Evolutionary conservation across 139 green algal species (phyloP), one percentile per base, ranked within the genome.

Genomic region (Picochlorum sp.): DNA sequence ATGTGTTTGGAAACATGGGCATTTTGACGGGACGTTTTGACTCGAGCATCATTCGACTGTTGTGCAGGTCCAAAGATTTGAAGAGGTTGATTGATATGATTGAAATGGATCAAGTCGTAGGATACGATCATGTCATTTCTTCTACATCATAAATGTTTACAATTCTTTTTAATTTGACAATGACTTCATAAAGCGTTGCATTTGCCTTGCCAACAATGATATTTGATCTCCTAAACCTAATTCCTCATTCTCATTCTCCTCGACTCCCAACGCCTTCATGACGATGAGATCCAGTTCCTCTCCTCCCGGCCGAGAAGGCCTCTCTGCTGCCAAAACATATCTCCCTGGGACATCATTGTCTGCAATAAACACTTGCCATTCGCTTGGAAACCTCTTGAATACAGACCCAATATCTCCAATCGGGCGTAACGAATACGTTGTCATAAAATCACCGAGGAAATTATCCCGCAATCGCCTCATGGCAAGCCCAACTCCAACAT

Each of bases 401-500:
- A 85, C 81, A 0, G 75, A 83, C 30, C 79, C 87, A 41, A 80
- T 70, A 64, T 88, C 73, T n/a, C 66, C 72, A 13, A 97, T 80
- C 10, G 92, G 92, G 9, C 91, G 72, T 64, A 98, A 67, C 3
- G 72, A 88, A 79, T 98, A 98, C 41, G 83, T 87, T 18, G 86
- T 79, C 38, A 66, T 72, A 75, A 97, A 96, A n/a, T 67, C 71
- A 13, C 65, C 66, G n/a, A 91, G 70, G 72, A 96, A 95, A 13
- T 72, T 60, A 16, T 90, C 71, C 21, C 78, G 75, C 76, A 95
- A 74, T 44, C 90, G 79, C 20, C 92, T 80, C 38, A 92, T 79
- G 63, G 91, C 96, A 45, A 98, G 72, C 6, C 92, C 92, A 26
- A 98, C 75, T 4, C 92, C 92, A 38, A 96, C 89, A 52, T 98